Evolutionary conservation across 1,139 yeast genomes (phyloP), one percentile per base, ranked within the genome.

Genomic region (Maudiozyma humilis): DNA sequence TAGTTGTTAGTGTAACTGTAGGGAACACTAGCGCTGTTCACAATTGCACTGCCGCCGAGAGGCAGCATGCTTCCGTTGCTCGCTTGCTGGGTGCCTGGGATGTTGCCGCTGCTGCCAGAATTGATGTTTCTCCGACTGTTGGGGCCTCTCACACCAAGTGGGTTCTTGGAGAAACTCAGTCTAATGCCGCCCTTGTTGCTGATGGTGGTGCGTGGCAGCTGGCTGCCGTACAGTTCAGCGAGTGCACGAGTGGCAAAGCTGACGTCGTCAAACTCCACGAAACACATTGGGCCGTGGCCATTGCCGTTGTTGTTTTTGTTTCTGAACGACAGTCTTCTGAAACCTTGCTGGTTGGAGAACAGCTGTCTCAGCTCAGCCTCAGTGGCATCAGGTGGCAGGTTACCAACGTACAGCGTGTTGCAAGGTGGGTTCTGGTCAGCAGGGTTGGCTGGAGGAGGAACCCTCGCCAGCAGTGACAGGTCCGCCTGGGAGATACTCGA

Each of bases 381-480:
- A 3, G 95, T 82, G 2, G 97, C 95, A 69, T 91, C 96, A 10
- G 96, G 96, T 3, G 98, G 98, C 56, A 91, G 73, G 62, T 91
- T 91, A 18, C 98, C 98, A 42, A 91, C 98, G 57, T 91, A 91
- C 46, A 91, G 71, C 0, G 98, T 91, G 63, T 91, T 91, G 68
- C 98, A 91, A 6, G 98, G 98, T 8, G 98, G 98, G 59, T 91
- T 91, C 66, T 91, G 98, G 65, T 91, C 98, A 2, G 98, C 98
- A 1, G 98, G 98, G 57, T 91, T 91, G 2, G 96, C 96, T 3
- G 97, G 97, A 1, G 96, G 96, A 32, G 96, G 89, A 19, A 89
- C 87, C 50, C 86, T 67, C 0, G 89, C 87, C 40, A 83, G 66
- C 40, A 82, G 66, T 1, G 87, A 79, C 51, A 82, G 69, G 59